These are phyloP conservation scores for Hyaloperonospora brassicae DNA, from an alignment of 352 stramenopile genomes.

Conservation along the genomic window DNA sequence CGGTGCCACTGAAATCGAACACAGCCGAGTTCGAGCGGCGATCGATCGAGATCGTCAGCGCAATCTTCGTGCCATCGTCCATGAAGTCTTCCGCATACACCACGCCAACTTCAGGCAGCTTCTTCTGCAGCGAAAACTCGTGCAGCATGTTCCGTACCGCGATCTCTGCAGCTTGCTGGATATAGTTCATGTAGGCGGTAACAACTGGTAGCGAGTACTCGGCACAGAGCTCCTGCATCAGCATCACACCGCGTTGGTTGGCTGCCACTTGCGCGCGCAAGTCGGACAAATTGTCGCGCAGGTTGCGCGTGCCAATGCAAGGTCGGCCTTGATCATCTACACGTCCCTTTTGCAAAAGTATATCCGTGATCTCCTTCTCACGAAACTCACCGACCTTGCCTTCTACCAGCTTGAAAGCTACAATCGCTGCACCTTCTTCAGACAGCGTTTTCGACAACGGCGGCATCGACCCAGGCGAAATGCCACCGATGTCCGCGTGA, in stretches of 20 bases:
- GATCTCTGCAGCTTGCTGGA: slow-evolving; percentile 92
- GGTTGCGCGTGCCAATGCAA: slow-evolving; percentile 91
- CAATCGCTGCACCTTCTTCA: slow-evolving; percentile 98
- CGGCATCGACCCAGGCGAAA: slow-evolving; percentile 93
- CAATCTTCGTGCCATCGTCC: slow-evolving; percentile 97
- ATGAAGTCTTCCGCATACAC: slow-evolving; percentile 96
- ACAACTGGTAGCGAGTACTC: slow-evolving; percentile 95
- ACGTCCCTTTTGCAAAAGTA: slow-evolving; percentile 89
- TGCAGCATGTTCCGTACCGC: slow-evolving; percentile 95
- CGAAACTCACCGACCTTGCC: slow-evolving; percentile 90
- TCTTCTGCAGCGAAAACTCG: slow-evolving; percentile 80
- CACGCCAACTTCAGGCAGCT: slow-evolving; percentile 73
- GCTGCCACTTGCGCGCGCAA: slow-evolving; percentile 96
- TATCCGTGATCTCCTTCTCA: slow-evolving; percentile 93
- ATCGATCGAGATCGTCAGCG: slow-evolving; percentile 94
- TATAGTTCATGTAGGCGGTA: slow-evolving; percentile 98
- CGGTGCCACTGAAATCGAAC: slow-evolving; percentile 98
- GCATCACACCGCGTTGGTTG: slow-evolving; percentile 93
- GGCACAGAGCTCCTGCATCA: slow-evolving; percentile 91
- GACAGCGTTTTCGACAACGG: slow-evolving; percentile 92
- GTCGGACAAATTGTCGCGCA: slow-evolving; percentile 97
- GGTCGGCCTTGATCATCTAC: slow-evolving; percentile 71
- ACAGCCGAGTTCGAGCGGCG: slow-evolving; percentile 77
- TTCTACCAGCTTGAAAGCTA: slow-evolving; percentile 98
- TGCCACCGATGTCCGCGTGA: slow-evolving; percentile 97